A percentile compares a stretch with the other conserved stretches of the same genome.
phyloP scores from a whole-genome alignment of 768 basidiomycete species.

The Suillus placidus region DNA sequence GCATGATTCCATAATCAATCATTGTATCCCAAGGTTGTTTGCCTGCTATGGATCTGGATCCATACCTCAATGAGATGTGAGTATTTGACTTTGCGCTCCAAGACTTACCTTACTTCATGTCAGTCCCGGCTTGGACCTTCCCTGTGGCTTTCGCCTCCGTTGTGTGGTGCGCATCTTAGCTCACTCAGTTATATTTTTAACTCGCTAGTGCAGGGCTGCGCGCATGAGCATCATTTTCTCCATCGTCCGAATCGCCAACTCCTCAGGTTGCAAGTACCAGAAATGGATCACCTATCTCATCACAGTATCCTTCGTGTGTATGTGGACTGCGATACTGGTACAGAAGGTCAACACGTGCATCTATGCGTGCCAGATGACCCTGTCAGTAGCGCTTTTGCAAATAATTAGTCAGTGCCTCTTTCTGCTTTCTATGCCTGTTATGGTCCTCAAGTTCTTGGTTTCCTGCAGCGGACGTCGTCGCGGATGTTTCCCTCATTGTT shows the following conservation, averaged over 20 bases:
- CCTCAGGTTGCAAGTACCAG: neutral
- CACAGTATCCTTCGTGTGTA: neutral
- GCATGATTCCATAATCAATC: neutral
- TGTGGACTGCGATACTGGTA: neutral
- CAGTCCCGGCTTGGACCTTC: neutral
- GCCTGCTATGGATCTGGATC: neutral
- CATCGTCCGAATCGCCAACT: neutral
- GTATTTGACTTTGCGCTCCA: neutral
- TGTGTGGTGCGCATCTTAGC: neutral
- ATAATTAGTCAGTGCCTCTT: neutral
- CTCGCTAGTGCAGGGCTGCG: conserved; percentile 4
- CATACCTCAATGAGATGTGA: neutral
- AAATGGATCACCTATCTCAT: conserved; percentile 4
- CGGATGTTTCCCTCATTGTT: neutral
- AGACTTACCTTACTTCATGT: neutral
- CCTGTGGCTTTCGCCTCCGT: neutral
- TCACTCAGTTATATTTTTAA: neutral
- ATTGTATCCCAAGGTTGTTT: neutral
- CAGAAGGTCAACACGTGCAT: neutral
- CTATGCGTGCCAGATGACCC: neutral
- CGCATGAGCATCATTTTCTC: conserved; percentile 13
- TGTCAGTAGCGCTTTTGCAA: neutral
- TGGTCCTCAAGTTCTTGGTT: neutral
- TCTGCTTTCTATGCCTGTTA: neutral
- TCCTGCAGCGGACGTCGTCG: conserved; percentile 3